A percentile compares a stretch with the other conserved stretches of the same genome.
Conservation (phyloP, 1,284 basidiomycete genomes). For the Microbotryum intermedium region DNA sequence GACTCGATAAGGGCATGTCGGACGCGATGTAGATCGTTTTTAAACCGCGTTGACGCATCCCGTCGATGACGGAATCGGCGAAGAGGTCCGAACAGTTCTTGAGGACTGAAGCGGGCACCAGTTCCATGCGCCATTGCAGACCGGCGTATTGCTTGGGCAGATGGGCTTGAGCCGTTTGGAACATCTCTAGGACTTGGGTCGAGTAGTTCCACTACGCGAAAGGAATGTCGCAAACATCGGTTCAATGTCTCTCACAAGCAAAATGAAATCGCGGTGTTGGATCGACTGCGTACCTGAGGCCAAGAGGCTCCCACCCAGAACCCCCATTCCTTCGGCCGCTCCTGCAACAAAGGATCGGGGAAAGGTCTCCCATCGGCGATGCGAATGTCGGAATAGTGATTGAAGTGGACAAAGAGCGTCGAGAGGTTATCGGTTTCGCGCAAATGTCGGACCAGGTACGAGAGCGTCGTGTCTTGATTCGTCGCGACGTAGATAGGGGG, state of each 20-base stretch:
- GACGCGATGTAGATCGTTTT: conserved; percentile 4
- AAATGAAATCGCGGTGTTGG: too few species aligned
- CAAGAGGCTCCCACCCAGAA: conserved; percentile 1
- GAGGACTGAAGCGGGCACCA: background rate
- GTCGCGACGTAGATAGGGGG: conserved; percentile 5
- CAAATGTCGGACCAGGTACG: background rate
- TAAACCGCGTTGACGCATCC: conserved; percentile 1
- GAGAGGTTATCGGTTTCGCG: conserved; percentile 1
- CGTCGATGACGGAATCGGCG: conserved; percentile 3
- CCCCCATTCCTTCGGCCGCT: conserved; percentile 5
- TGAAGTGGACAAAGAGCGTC: conserved; percentile 6
- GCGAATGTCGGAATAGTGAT: conserved; percentile 5
- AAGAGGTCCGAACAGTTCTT: conserved; percentile 1
- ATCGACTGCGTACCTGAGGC: background rate
- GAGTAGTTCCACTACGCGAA: conserved; percentile 7
- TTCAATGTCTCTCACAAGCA: too few species aligned
- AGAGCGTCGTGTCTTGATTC: background rate
- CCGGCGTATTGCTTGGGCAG: conserved; percentile 2
- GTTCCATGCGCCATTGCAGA: conserved; percentile 8
- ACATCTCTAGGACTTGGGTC: conserved; percentile 1
- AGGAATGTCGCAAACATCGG: too few species aligned
- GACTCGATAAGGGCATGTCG: background rate
- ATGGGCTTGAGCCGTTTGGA: background rate
- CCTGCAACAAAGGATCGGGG: conserved; percentile 2
- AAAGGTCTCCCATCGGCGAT: background rate